Base-by-base conservation (phyloP, 225 moss, liverwort and hornwort species). In the Rhytidiadelphus loreus region DNA sequence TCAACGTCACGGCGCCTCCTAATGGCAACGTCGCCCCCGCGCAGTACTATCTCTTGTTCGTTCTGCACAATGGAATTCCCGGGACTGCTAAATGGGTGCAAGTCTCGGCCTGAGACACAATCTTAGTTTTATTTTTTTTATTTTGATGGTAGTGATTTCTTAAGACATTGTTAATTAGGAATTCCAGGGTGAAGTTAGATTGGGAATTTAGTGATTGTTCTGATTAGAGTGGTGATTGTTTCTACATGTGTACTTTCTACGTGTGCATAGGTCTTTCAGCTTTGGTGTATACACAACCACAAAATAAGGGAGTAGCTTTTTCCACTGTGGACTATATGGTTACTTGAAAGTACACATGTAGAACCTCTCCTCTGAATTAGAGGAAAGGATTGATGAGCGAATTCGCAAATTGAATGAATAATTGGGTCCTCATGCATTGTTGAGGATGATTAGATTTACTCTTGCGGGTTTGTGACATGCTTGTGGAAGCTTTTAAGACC, bases 1-100 rank as follows among this genome's bases (percentile, higher is more conserved):
- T 95, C 32, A 41, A 68, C 35, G 88, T 94, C 48, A 68, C 90
- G 32, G 89, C 94, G 46, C 97, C 96, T 50, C 90, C 91, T 3
- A 83, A 65, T 43, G 75, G 88, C 57, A 83, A 82, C 39, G 63
- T 94, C 44, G 96, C 94, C 43, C 97, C 97, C n/a, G 83, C 96
- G 22, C 92, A 94, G 71, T 98, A 94, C 48, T 96, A 98, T 74
- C 94, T 98, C 93, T 80, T 98, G 46, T 96, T 96, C 79, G 83
- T 96, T 19, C 78, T 96, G 80, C 83, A 92, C 55, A 86, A 93
- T 68, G 92, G 94, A 44, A 91, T 95, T 46, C 95, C 96, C 12
- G 90, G 95, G 57, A 83, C 74, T 23, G 96, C 87, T 29, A 71
- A 85, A 16, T 98, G 97, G 97, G 87, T 98, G 41, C 93, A 82